Base-by-base conservation (phyloP, 108 stramenopile species). In the Craspedostauros australis region DNA sequence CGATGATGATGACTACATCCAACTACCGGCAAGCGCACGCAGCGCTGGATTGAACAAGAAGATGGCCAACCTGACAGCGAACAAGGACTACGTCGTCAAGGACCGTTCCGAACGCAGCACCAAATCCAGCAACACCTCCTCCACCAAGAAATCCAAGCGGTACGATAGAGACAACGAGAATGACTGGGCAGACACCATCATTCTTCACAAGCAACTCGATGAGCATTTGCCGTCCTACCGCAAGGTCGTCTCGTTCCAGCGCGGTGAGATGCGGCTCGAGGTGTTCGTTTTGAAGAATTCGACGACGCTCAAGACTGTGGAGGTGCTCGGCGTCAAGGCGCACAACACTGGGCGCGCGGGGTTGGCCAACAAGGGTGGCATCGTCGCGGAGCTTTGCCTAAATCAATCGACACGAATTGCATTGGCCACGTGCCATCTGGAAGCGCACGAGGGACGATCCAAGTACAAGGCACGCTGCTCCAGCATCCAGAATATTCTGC, bases 301-400 rank as follows among this genome's bases (percentile, higher is more conserved):
- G 59, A 70, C 65, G 23, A 50, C 22, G 23, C 41, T 54, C 29
- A 38, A 12, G 37, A 43, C 3, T 44, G 46, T 39, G 4, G 42
- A 61, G 33, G 51, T 73, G 18, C 3, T 66, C 11, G 54, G 60
- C 24, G 43, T 72, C 23, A 48, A 59, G 41, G 80, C 60, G 4
- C 68, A 76, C 28, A 81, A 79, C 41, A 77, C 80, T 2, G 80
- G 85, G 1, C 45, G 53, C 3, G 76, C 52, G 29, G 57, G 71
- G 7, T 45, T 77, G 31, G 75, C 75, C 47, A 81, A 86, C 53
- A 81, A 79, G 37, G 76, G 79, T 25, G 81, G 85, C 1, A 87
- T 87, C 39, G 73, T 75, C 6, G 58, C 81, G 11, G 63, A 68
- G 39, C 38, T 80, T 7, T 34, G 61, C 3, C 50, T 80, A 3